Evolutionary conservation across 148 eudicot species (phyloP), one percentile per base, ranked within the genome.

Genomic region (Agrostemma githago): DNA sequence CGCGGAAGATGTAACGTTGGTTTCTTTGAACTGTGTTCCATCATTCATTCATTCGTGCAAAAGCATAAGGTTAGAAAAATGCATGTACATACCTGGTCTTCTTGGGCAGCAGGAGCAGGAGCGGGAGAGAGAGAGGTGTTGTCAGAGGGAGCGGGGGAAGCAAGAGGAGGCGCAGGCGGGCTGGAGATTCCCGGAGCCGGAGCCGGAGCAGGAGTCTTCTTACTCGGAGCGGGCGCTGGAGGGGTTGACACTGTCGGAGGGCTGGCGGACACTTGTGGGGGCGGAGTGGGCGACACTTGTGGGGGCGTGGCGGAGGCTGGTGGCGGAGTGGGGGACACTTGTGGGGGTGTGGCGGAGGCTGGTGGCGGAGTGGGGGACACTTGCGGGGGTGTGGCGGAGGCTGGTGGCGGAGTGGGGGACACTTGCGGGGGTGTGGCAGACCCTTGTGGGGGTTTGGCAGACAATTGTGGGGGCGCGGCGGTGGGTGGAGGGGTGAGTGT

Each of bases 61-160:
- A n/a, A n/a, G n/a, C n/a, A n/a, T n/a, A n/a, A n/a, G n/a, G 19
- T 59, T 9, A 58, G 2, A 3, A 6, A 5, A 21, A 4, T 5
- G 34, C 34, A 26, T 7, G n/a, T 40, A 20, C 6, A 44, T 73
- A 79, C 81, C 81, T 79, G 70, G 60, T 79, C 81, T 5, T 46
- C 68, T 2, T 61, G 62, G 34, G 42, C 3, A 21, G 68, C 11
- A 37, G 81, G 77, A 12, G 68, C 81, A 8, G 77, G 81, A 12
- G 68, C 81, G 4, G 77, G 81, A 40, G 81, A 58, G 15, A 4
- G 2, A 48, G 68, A 26, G 1, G n/a, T 66, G 0, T 5, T 0
- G 1, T 43, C 59, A 2, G 66, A 59, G 3, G 81, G 81, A 11
- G 68, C 77, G 2, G 77, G 81, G 10, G 81, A 73, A 2, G 62